Evolutionary conservation across 2,329 filamentous ascomycete genomes (phyloP).

Genomic region (Aspergillus sp.): DNA sequence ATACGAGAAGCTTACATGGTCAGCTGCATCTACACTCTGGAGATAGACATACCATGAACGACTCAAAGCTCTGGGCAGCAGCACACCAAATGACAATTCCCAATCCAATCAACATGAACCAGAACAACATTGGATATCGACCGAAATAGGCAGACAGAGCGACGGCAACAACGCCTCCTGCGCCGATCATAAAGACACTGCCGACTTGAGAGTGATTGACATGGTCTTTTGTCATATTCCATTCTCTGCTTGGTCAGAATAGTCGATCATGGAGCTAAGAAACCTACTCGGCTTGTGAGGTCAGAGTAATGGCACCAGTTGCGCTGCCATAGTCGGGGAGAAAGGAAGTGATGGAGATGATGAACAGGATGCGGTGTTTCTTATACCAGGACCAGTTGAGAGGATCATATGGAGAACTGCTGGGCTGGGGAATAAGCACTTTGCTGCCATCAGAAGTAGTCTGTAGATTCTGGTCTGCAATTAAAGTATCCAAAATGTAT

Average conservation of each 20-base stretch:
- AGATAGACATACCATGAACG: conserved; percentile 24
- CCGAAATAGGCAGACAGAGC: conserved; percentile 40
- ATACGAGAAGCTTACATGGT: conserved; percentile 32
- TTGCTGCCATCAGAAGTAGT: conserved; percentile 28
- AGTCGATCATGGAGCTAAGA: not conserved
- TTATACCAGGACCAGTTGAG: conserved; percentile 32
- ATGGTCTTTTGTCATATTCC: conserved; percentile 32
- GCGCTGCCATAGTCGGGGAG: conserved; percentile 41
- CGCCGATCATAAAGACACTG: conserved; percentile 43
- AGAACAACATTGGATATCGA: conserved; percentile 41
- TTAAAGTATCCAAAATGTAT: not conserved
- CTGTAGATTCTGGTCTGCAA: conserved; percentile 17
- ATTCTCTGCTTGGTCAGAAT: conserved; percentile 16
- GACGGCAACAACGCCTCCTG: conserved; percentile 38
- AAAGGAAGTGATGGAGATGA: conserved; percentile 35
- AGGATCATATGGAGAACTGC: conserved; percentile 33
- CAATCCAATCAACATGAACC: conserved; percentile 31
- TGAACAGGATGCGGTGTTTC: conserved; percentile 32
- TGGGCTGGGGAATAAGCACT: conserved; percentile 36
- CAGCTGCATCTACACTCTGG: not conserved
- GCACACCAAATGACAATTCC: conserved; percentile 38
- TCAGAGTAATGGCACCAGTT: conserved; percentile 36
- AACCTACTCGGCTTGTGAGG: conserved; percentile 30
- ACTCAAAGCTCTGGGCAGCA: conserved; percentile 30
- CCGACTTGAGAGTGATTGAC: conserved; percentile 39